Conservation (phyloP, 2,329 filamentous ascomycete genomes). For the Calonectria pteridis region DNA sequence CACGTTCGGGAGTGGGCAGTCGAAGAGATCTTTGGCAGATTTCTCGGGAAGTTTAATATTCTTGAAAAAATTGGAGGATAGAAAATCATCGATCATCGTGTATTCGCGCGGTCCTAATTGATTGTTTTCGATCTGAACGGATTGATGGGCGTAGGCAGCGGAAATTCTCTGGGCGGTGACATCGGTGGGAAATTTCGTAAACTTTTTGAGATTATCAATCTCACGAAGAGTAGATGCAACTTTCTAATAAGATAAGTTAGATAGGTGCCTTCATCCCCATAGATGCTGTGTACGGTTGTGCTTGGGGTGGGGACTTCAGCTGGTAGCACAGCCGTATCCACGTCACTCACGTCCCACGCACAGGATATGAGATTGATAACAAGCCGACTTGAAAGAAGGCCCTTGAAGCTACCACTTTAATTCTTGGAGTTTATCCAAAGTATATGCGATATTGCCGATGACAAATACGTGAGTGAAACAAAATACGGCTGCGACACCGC, state of each 20-base stretch:
- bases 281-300: too few species aligned
- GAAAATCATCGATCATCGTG: not conserved
- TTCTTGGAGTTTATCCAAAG: too few species aligned
- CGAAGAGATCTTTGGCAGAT: not conserved
- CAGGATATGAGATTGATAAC: too few species aligned
- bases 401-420: too few species aligned
- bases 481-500: too few species aligned
- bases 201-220: conserved; percentile 4
- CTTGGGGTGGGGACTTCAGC: too few species aligned
- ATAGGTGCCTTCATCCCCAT: not conserved
- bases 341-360: too few species aligned
- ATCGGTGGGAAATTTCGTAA: not conserved
- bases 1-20: not conserved
- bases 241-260: not conserved
- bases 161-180: not conserved
- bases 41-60: not conserved
- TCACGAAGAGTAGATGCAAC: not conserved
- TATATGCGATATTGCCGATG: too few species aligned
- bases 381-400: too few species aligned
- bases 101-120: not conserved
- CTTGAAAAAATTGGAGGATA: not conserved
- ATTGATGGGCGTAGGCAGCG: conserved; percentile 17
- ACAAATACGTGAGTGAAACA: too few species aligned
- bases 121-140: conserved; percentile 20
- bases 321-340: too few species aligned